A percentile compares a stretch with the other conserved stretches of the same genome.
Evolutionary conservation across 73 alveolate genomes (phyloP).

Genomic region (Tetrahymena elliotti): DNA sequence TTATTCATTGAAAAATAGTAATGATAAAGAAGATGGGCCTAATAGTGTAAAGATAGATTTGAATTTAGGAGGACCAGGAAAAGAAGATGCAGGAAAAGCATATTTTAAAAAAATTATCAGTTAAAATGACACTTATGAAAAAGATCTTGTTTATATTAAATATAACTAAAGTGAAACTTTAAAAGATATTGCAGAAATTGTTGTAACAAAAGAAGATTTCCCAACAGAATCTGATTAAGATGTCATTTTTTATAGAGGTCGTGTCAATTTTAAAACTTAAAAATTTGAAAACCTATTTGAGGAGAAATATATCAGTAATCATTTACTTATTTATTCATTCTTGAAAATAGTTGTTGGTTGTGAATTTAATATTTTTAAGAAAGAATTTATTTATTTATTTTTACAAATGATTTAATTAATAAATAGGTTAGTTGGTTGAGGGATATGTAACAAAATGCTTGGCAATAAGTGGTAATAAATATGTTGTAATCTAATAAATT

Average conservation of each 20-base stretch:
- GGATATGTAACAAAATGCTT: not conserved
- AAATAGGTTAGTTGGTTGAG: not conserved
- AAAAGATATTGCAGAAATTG: not conserved
- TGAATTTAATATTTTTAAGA: no score
- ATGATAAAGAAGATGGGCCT: not conserved
- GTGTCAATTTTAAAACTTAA: not conserved
- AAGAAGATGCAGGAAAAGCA: not conserved
- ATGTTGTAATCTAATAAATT: not conserved
- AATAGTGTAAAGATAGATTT: not conserved
- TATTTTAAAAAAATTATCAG: not conserved
- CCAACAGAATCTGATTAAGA: not conserved
- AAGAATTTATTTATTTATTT: no score
- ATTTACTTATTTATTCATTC: no score
- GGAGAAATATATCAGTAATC: not conserved
- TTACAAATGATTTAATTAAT: no score
- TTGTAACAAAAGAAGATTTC: not conserved
- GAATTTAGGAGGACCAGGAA: not conserved
- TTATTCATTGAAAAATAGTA: not conserved
- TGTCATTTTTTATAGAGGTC: not conserved
- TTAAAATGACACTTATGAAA: not conserved
- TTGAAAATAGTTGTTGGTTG: no score
- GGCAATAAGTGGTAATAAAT: not conserved
- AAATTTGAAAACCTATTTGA: not conserved
- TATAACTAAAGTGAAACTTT: not conserved
- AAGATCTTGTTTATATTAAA: not conserved